These are phyloP conservation scores for Parascedosporium putredinis DNA, from an alignment of 2,329 filamentous ascomycete species.

Conservation along the genomic window DNA sequence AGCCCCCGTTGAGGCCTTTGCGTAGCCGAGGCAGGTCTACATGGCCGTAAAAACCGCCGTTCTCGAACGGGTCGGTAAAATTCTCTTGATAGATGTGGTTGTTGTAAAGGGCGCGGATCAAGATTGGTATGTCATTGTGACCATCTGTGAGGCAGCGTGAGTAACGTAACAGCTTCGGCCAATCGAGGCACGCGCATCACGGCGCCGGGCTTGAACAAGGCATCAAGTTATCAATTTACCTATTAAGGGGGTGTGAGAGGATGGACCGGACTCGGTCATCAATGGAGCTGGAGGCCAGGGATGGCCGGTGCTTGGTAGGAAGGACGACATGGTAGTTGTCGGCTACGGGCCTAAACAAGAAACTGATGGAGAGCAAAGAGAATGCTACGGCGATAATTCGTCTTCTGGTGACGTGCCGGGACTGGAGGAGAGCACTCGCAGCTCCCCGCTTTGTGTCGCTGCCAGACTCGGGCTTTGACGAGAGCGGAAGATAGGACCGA, in stretches of 20 bases:
- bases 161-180: neutral
- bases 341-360: constrained; percentile 17
- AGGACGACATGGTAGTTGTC: constrained; percentile 15
- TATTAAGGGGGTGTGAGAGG: constrained; percentile 35
- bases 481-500: neutral
- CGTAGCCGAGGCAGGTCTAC: constrained; percentile 71
- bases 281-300: constrained; percentile 22
- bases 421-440: neutral
- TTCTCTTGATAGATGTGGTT: constrained; percentile 69
- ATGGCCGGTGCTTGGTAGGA: constrained; percentile 14
- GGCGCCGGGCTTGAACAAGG: too few relatives aligned
- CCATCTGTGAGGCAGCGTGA: constrained; percentile 58
- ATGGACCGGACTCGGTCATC: constrained; percentile 36
- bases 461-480: neutral
- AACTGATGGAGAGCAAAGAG: constrained; percentile 17
- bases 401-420: constrained; percentile 11
- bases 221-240: constrained; percentile 25
- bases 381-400: constrained; percentile 16
- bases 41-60: constrained; percentile 58
- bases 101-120: constrained; percentile 53
- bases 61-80: constrained; percentile 65
- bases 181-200: neutral
- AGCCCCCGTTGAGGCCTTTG: constrained; percentile 63
- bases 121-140: constrained; percentile 76
- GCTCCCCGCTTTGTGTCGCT: neutral